Base-by-base conservation (phyloP, 352 stramenopile genomes). In the Discostella stelligera region DNA sequence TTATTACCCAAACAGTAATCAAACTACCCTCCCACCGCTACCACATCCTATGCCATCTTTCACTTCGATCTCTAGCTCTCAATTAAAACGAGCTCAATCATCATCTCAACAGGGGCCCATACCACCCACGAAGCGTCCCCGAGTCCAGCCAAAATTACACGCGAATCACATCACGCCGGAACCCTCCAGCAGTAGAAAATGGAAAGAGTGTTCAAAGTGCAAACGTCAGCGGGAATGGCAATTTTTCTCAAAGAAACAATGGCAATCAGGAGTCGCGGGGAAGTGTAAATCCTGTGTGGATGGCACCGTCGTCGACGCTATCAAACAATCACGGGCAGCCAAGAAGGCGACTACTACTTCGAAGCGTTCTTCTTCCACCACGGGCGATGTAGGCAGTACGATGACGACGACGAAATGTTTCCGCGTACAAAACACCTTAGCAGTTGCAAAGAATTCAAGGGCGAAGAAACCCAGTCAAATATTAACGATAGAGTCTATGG, bases 161-260 rank as follows among this genome's bases (percentile, higher is more conserved):
- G 7, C 10, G 21, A 44, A 60, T 21, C 9, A 41, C 27, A 14
- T 10, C 21, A 60, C 13, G 11, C 6, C 21, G 16, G 25, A n/a
- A 55, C 23, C 48, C 53, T 41, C 10, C 18, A 60, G 2, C 20
- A 13, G 37, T 41, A 14, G 2, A 14, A 60, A 18, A 60, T 41
- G 9, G n/a, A 60, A 39, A 39, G 14, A 60, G 25, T 60, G 53
- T 21, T 60, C 53, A 14, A 60, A 60, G 10, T 60, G 53, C 20
- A 21, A 21, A 32, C 23, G 16, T 14, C 9, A 20, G 10, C 21
- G 21, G 18, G 53, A 1, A 25, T 60, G 53, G 53, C 20, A 60
- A 39, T 60, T 60, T 14, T 60, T 60, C n/a, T 60, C 53, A 20
- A 60, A 60, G 37, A 32, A 25, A 14, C 53, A 60, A 60, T 60